Evolutionary conservation across 306 rosid genomes (phyloP), one percentile per base, ranked within the genome.

Genomic region (Corylus americana): DNA sequence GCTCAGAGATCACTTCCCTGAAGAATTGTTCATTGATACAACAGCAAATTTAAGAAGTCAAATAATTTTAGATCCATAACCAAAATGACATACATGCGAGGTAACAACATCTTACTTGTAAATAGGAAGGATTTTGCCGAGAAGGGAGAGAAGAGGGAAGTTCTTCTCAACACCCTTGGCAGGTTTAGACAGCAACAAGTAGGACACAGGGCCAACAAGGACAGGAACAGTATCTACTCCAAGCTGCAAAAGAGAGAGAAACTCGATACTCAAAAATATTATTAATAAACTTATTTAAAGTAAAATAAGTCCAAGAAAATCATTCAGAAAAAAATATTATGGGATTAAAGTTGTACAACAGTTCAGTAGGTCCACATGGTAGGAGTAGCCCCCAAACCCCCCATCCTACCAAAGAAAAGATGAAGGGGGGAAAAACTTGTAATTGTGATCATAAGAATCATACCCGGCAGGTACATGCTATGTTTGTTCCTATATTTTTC

Each of bases 131-230:
- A 94, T 83, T 67, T 92, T 89, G 45, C 85, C 89, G 1, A 94
- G 92, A 67, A 94, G 92, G 61, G 98, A 92, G 57, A 94, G 95
- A 79, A 92, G 96, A 77, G 85, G 51, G 48, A 94, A 90, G 72
- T 83, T n/a, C 88, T 94, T 94, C 67, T 86, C 93, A 7, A 91
- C 98, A 75, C 93, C 97, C 89, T 91, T 93, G 31, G 97, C 98
- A 6, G 97, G 93, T 61, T 94, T 94, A 51, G 98, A 94, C 57
- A 94, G 87, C 91, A 94, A 86, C 85, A 94, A 84, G 91, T 92
- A 94, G 47, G 98, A 88, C 17, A 94, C 98, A 2, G 98, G 98
- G 54, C 98, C 98, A 81, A 93, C 16, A 11, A 93, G 93, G 75
- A 93, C 91, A 1, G 98, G 98, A 47, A 93, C 73, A 5, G 98